Conservation (phyloP, 2,329 filamentous ascomycete genomes). For the Fusarium cyanostomum region DNA sequence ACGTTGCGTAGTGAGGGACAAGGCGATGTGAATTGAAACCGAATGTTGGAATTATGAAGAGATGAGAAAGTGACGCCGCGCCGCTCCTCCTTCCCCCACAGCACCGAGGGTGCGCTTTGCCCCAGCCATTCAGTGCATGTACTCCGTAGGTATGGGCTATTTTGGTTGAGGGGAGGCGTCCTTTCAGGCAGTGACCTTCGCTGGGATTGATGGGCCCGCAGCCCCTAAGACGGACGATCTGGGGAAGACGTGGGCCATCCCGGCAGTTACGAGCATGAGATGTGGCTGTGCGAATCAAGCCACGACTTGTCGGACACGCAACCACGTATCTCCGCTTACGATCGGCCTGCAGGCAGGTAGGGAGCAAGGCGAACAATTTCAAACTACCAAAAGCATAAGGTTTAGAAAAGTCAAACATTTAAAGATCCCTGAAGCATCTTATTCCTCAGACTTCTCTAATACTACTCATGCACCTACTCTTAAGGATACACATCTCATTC, state of each 20-base stretch:
- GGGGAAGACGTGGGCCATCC: conserved; percentile 22
- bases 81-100: conserved; percentile 25
- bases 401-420: too few species aligned
- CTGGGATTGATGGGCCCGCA: conserved; percentile 3
- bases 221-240: neutral
- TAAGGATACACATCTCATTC: too few species aligned
- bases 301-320: neutral
- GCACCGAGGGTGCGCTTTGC: conserved; percentile 17
- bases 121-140: too few species aligned
- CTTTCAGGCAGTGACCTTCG: conserved; percentile 20
- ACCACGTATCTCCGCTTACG: neutral
- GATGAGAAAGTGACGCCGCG: neutral
- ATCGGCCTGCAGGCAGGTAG: neutral
- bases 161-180: conserved; percentile 14
- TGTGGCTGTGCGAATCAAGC: neutral
- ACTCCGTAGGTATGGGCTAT: neutral
- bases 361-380: too few species aligned
- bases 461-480: too few species aligned
- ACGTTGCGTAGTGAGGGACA: neutral
- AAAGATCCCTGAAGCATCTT: too few species aligned
- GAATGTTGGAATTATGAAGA: neutral
- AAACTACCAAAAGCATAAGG: too few species aligned
- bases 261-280: neutral
- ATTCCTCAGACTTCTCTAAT: too few species aligned
- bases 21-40: neutral